phyloP scores from a whole-genome alignment of 495 filamentous ascomycete species.

The Penicillium pancosmium region DNA sequence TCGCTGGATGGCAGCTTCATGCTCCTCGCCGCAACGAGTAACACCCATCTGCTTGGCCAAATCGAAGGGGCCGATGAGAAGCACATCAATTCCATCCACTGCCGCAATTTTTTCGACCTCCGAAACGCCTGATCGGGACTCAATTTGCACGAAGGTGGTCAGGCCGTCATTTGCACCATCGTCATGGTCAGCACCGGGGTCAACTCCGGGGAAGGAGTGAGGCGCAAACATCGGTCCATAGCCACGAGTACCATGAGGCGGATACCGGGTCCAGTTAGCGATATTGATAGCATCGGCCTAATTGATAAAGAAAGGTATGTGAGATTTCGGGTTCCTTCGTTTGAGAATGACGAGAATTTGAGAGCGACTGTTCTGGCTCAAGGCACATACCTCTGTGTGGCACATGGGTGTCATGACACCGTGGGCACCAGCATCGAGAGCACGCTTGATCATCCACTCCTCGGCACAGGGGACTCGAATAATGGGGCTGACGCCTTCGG shows the following conservation, averaged over 20 bases:
- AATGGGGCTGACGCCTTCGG: slow-evolving; percentile 66
- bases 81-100: slow-evolving; percentile 46
- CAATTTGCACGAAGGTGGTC: slow-evolving; percentile 49
- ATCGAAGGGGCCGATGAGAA: slow-evolving; percentile 62
- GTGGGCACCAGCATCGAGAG: slow-evolving; percentile 69
- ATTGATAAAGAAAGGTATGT: neutral
- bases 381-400: slow-evolving; percentile 31
- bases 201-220: slow-evolving; percentile 41
- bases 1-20: slow-evolving; percentile 64
- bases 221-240: slow-evolving; percentile 65
- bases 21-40: slow-evolving; percentile 40
- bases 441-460: slow-evolving; percentile 76
- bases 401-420: slow-evolving; percentile 55
- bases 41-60: slow-evolving; percentile 45
- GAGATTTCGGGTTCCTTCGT: neutral
- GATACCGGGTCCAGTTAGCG: slow-evolving; percentile 66
- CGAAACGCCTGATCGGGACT: slow-evolving; percentile 48
- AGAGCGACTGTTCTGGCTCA: neutral
- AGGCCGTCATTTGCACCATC: slow-evolving; percentile 37
- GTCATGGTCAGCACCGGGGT: slow-evolving; percentile 43
- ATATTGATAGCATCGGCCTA: slow-evolving; percentile 60
- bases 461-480: slow-evolving; percentile 68
- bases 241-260: slow-evolving; percentile 63
- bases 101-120: slow-evolving; percentile 53
- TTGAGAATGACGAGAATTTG: neutral